Conservation (phyloP, 2,329 filamentous ascomycete genomes). For the Calonectria pseudoreteaudii region DNA sequence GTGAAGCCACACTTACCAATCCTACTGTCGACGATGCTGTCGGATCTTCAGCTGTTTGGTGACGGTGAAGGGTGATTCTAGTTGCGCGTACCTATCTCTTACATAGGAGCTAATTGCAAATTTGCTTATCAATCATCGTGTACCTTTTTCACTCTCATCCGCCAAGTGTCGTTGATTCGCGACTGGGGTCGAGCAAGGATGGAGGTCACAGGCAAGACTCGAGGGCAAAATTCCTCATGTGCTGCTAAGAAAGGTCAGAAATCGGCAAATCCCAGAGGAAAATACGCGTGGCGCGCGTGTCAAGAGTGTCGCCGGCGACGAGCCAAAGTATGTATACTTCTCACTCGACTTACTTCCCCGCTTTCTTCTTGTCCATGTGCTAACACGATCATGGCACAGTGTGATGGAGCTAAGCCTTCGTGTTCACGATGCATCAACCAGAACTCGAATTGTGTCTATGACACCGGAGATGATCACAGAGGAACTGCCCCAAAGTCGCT, state of each 20-base stretch:
- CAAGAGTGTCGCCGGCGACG: neutral
- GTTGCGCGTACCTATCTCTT: no score
- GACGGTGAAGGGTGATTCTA: neutral
- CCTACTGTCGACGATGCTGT: neutral
- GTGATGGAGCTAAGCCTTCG: constrained; percentile 3
- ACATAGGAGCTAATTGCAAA: neutral
- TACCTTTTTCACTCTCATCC: no score
- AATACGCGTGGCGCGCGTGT: constrained; percentile 3
- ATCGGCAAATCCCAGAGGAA: neutral
- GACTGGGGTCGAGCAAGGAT: neutral
- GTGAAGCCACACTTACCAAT: neutral
- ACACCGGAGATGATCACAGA: neutral
- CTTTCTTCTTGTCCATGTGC: constrained; percentile 36
- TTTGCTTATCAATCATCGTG: neutral
- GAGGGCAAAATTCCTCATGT: neutral
- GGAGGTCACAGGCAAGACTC: neutral
- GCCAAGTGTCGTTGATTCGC: neutral
- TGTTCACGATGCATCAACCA: constrained; percentile 33
- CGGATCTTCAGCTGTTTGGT: neutral
- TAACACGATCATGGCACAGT: neutral
- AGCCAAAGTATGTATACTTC: neutral
- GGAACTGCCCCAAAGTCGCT: constrained; percentile 1
- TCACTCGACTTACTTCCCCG: neutral
- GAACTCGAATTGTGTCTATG: constrained; percentile 34
- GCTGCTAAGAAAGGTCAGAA: neutral